Conservation (phyloP, 2,329 filamentous ascomycete species). For the Chaetomiaceae sp. region DNA sequence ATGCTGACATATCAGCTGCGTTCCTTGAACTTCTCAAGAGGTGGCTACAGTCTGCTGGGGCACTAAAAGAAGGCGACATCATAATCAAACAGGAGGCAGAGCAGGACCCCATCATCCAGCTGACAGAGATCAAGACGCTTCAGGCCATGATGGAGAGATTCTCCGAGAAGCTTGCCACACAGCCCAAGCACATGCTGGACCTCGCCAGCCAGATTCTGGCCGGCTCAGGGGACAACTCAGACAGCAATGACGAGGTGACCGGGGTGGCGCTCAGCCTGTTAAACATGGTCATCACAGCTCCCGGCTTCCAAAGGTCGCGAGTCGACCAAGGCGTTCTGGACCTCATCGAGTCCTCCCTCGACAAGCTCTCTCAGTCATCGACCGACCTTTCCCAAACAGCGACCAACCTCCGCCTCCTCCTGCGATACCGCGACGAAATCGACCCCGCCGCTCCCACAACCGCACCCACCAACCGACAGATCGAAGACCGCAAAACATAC, state of each 20-base stretch:
- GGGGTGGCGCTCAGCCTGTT: conserved; percentile 55
- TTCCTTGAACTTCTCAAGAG: conserved; percentile 56
- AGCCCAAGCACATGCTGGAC: conserved; percentile 60
- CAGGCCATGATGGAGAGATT: conserved; percentile 61
- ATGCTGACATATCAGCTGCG: conserved; percentile 53
- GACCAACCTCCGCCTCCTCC: conserved; percentile 50
- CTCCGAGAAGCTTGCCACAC: conserved; percentile 57
- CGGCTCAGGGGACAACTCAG: background rate
- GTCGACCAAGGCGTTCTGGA: conserved; percentile 39
- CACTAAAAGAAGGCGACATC: conserved; percentile 28
- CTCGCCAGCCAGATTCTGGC: conserved; percentile 58
- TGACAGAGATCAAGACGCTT: conserved; percentile 58
- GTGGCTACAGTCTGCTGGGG: conserved; percentile 44
- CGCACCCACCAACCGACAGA: conserved; percentile 42
- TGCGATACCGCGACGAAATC: conserved; percentile 52
- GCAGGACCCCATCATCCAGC: conserved; percentile 40
- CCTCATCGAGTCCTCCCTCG: conserved; percentile 46
- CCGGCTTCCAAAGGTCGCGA: conserved; percentile 49
- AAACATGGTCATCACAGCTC: conserved; percentile 54
- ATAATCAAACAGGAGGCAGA: conserved; percentile 24
- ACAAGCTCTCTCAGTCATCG: conserved; percentile 36
- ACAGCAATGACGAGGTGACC: conserved; percentile 43
- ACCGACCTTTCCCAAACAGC: conserved; percentile 48
- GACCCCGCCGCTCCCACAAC: conserved; percentile 39
- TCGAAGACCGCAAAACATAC: conserved; percentile 59